These are phyloP conservation scores for Macaranga tanarius DNA, from an alignment of 441 rosid species.

Conservation along the genomic window DNA sequence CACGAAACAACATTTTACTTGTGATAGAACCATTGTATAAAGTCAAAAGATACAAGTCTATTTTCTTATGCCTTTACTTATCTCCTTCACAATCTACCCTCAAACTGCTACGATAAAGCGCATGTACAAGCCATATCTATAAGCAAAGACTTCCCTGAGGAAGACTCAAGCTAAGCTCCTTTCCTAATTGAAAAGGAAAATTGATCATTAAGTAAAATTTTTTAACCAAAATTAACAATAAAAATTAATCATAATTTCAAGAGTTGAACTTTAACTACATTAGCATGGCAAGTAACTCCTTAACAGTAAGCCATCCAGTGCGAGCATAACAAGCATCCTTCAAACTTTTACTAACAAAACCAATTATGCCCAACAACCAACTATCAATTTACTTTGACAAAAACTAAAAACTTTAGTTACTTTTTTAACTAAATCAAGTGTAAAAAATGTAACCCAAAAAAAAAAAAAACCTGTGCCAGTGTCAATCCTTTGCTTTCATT, in stretches of 20 bases:
- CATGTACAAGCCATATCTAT: neutral
- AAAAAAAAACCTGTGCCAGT: slow-evolving; percentile 57
- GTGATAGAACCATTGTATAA: neutral
- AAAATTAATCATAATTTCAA: too few relatives aligned
- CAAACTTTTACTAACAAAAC: neutral
- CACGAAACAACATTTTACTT: neutral
- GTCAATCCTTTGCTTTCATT: slow-evolving; percentile 66
- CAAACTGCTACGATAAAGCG: neutral
- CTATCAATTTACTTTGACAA: neutral
- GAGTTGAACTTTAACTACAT: neutral
- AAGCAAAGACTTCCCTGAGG: neutral
- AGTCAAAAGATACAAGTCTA: neutral
- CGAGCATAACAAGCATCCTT: neutral
- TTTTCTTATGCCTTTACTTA: neutral
- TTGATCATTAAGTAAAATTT: neutral
- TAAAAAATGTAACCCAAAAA: too few relatives aligned
- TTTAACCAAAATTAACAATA: neutral
- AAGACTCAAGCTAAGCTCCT: neutral
- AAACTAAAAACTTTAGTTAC: too few relatives aligned
- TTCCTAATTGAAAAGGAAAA: neutral
- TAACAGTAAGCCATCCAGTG: too few relatives aligned
- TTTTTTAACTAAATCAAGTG: too few relatives aligned
- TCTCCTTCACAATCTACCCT: neutral
- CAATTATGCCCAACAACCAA: neutral
- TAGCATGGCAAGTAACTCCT: too few relatives aligned